Evolutionary conservation across 2,329 filamentous ascomycete genomes (phyloP).

Genomic region (Aspergillus sergii): DNA sequence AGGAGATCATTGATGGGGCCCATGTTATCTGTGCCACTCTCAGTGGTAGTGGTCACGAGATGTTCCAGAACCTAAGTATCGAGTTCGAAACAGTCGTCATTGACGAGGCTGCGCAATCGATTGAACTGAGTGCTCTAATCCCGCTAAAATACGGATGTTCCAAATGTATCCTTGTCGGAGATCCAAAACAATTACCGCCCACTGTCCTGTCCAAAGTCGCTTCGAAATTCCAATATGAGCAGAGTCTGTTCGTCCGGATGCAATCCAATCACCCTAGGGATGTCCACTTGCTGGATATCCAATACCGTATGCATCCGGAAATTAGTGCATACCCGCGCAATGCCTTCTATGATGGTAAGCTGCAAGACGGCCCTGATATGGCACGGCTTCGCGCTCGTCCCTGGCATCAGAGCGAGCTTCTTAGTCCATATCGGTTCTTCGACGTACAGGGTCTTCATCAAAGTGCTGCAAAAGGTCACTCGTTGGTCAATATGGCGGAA

Average conservation of each 20-base stretch:
- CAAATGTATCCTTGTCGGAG: conserved; percentile 95
- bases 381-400: conserved; percentile 70
- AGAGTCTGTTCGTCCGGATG: conserved; percentile 98
- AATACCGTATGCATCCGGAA: conserved; percentile 98
- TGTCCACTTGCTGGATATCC: conserved; percentile 92
- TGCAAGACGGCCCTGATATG: conserved; percentile 87
- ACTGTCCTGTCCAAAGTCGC: conserved; percentile 95
- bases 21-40: conserved; percentile 95
- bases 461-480: conserved; percentile 79
- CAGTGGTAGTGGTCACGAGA: conserved; percentile 93
- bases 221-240: conserved; percentile 90
- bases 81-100: conserved; percentile 99
- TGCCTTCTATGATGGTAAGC: conserved; percentile 87
- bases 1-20: conserved; percentile 85
- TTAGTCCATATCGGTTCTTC: conserved; percentile 95
- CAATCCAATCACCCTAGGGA: conserved; percentile 86
- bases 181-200: conserved; percentile 94
- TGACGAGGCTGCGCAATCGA: conserved; percentile 96
- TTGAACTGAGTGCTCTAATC: conserved; percentile 93
- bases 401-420: conserved; percentile 81
- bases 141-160: conserved; percentile 96
- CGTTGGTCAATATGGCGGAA: conserved; percentile 85
- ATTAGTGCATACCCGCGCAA: conserved; percentile 89
- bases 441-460: conserved; percentile 89
- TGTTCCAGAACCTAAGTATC: conserved; percentile 91